Conservation (phyloP, 2,329 filamentous ascomycete genomes). For the Pleomassaria siparia region DNA sequence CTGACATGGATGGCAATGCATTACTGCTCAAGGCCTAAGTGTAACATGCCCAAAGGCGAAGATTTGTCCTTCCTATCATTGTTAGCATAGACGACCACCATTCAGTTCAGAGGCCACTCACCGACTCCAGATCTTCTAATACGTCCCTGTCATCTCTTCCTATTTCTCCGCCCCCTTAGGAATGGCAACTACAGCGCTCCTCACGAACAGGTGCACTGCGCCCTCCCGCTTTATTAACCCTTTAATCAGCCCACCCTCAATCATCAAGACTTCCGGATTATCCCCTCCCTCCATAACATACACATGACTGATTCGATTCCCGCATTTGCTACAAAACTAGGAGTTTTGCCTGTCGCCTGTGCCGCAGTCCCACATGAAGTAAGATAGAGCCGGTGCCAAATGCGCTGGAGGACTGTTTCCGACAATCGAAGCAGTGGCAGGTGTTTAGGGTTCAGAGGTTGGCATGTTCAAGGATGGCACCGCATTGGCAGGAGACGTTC, state of each 20-base stretch:
- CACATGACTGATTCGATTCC: constrained; percentile 65
- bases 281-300: constrained; percentile 47
- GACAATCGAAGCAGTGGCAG: constrained; percentile 72
- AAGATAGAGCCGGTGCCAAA: constrained; percentile 56
- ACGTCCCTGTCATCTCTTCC: constrained; percentile 25
- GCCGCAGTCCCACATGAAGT: constrained; percentile 22
- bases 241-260: constrained; percentile 69
- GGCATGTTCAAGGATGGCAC: constrained; percentile 66
- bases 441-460: constrained; percentile 58
- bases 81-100: neutral
- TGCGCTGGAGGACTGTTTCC: constrained; percentile 65
- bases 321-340: constrained; percentile 56
- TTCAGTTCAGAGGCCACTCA: neutral
- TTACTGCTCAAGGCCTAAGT: neutral
- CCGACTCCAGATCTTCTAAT: neutral
- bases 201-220: constrained; percentile 66
- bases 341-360: constrained; percentile 25
- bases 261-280: constrained; percentile 48
- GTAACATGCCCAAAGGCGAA: neutral
- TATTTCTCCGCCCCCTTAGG: constrained; percentile 63
- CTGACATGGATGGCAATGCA: neutral
- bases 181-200: constrained; percentile 67
- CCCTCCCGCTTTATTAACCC: constrained; percentile 50
- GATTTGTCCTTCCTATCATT: constrained; percentile 1
- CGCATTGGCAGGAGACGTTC: constrained; percentile 62